Evolutionary conservation across 2,329 filamentous ascomycete species (phyloP), one percentile per base, ranked within the genome.

Genomic region (Thielaviopsis punctulata): DNA sequence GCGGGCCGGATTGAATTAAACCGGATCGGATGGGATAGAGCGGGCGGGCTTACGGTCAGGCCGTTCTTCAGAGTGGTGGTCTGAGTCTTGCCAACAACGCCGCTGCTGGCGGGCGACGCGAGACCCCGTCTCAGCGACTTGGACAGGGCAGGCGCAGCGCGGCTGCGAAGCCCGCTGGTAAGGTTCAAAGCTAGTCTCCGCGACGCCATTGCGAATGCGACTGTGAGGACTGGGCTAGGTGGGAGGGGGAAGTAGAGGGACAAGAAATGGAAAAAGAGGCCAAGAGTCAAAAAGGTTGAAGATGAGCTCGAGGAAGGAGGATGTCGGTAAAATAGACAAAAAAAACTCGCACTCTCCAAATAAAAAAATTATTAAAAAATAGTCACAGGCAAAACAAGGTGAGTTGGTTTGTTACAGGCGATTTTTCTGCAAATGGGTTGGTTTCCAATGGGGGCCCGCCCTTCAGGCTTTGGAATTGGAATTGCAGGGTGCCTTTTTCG

Each of bases 41-140:
- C 23, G 55, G 45, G 44, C 54, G 45, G 58, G 60, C 71, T 69
- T 70, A 95, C 90, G 64, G 92, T 98, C 75, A 98, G 79, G 69
- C 92, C 92, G 77, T 96, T 98, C 73, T 83, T 86, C 66, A 98
- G 79, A 52, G 92, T 98, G 58, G 92, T 96, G 64, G 86, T 89
- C 77, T 96, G 84, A 63, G 89, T 95, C 75, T 86, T 90, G 75
- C 81, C 74, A 70, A 82, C 77, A 59, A 69, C 62, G 58, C 51
- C 49, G 70, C 70, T 54, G 68, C 63, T 67, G 56, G 92, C 82
- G 62, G 90, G 89, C 61, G 89, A 90, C 64, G 90, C 90, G 67
- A 95, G 87, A 66, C 85, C 84, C 75, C 90, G 80, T 70, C 80
- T 83, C 70, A 92, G 73, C 60, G 84, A 77, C 68, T 79, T 73